Conservation (phyloP, 305 asterid genomes). For the Solanum hybrid region DNA sequence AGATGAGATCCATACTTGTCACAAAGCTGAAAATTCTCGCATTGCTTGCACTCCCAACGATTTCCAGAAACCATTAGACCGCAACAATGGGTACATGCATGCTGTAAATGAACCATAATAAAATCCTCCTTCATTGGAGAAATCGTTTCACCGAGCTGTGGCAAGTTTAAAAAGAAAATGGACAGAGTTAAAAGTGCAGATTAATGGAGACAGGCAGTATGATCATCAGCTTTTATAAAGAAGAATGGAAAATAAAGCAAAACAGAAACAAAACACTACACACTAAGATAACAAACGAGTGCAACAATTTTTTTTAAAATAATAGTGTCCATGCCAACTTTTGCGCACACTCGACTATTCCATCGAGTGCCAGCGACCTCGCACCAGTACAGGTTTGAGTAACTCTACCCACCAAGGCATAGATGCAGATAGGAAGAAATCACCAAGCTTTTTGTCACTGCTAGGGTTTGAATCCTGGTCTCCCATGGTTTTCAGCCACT, state of each 20-base stretch:
- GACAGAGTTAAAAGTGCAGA: neutral
- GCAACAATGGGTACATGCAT: conserved; percentile 90
- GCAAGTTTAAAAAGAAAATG: neutral
- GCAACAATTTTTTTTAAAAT: neutral
- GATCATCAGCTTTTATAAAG: neutral
- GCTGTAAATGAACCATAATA: conserved; percentile 97
- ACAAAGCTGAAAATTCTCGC: conserved; percentile 85
- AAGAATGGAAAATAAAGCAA: neutral
- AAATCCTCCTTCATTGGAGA: conserved; percentile 97
- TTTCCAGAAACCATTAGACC: conserved; percentile 80
- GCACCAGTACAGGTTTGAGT: neutral
- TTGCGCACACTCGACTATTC: neutral
- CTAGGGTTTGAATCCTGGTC: neutral
- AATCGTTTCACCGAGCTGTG: conserved; percentile 96
- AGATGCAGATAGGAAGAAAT: neutral
- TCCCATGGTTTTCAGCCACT: neutral
- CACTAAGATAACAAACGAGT: neutral
- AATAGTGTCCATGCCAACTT: neutral
- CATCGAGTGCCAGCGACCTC: neutral
- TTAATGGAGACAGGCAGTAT: neutral
- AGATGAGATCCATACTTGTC: conserved; percentile 47
- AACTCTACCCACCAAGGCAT: neutral
- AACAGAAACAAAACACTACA: neutral
- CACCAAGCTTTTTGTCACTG: neutral
- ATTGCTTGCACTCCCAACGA: conserved; percentile 81